phyloP scores from a whole-genome alignment of 768 basidiomycete genomes.

The Postia placenta region DNA sequence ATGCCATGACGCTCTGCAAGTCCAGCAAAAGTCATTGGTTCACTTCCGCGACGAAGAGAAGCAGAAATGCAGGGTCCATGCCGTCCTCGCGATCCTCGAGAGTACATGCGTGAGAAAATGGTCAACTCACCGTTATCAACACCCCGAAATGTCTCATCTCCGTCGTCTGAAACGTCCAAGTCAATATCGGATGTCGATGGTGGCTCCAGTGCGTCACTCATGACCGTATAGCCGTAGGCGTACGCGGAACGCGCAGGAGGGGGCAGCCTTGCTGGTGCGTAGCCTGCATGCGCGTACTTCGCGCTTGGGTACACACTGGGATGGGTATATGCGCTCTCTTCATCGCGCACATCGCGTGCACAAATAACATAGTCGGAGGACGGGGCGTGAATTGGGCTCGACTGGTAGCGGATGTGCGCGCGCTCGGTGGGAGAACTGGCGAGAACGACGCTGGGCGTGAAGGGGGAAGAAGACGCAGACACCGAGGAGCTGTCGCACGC shows the following conservation, averaged over 20 bases:
- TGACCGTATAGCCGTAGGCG: neutral
- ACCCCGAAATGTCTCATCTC: neutral
- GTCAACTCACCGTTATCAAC: neutral
- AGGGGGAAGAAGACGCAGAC: constrained; percentile 3
- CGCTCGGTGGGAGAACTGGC: neutral
- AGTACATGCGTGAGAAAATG: neutral
- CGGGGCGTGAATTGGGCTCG: neutral
- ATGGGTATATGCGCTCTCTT: neutral
- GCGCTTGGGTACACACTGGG: neutral
- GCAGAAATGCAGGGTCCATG: no score
- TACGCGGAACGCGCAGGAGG: neutral
- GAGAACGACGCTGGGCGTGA: neutral
- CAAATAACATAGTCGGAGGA: neutral
- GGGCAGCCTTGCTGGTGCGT: neutral
- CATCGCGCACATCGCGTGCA: neutral
- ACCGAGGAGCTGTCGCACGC: neutral
- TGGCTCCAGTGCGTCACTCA: neutral
- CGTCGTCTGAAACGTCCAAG: neutral
- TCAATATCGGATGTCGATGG: neutral
- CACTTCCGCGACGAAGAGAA: no score
- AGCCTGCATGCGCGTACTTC: neutral
- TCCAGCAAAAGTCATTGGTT: no score
- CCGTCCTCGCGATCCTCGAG: no score
- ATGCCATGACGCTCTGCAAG: no score
- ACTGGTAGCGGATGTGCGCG: constrained; percentile 3